phyloP scores from a whole-genome alignment of 805 yeast species.

The Ogataea nitratoaversa region DNA sequence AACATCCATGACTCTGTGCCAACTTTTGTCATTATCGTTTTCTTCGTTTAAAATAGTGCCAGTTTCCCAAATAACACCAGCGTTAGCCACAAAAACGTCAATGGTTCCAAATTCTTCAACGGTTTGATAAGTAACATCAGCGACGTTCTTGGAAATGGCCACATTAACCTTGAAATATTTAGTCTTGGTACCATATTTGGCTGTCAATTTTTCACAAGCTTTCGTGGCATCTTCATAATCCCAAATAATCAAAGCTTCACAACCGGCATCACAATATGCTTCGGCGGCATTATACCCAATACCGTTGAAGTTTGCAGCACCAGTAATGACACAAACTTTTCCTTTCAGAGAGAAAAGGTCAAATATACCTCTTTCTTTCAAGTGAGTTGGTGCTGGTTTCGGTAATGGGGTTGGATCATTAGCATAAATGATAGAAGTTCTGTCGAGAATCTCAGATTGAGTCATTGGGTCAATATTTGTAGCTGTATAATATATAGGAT shows the following conservation, averaged over 20 bases:
- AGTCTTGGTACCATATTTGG: conserved; percentile 25
- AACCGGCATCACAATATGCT: conserved; percentile 85
- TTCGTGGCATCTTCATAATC: conserved; percentile 26
- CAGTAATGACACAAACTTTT: conserved; percentile 80
- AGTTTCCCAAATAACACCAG: conserved; percentile 35
- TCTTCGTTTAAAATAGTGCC: conserved; percentile 31
- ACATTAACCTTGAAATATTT: conserved; percentile 33
- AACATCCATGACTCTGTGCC: conserved; percentile 44
- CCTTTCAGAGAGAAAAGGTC: conserved; percentile 78
- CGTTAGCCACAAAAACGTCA: conserved; percentile 40
- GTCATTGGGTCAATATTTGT: no score
- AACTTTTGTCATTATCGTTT: conserved; percentile 31
- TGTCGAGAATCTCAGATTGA: conserved; percentile 15
- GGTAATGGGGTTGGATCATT: conserved; percentile 25
- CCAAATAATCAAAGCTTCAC: conserved; percentile 57
- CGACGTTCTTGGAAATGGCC: conserved; percentile 33
- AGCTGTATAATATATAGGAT: no score
- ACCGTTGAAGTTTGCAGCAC: conserved; percentile 63
- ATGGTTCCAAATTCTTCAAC: conserved; percentile 38
- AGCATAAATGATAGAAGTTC: conserved; percentile 22
- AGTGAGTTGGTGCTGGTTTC: conserved; percentile 23
- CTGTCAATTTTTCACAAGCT: conserved; percentile 14
- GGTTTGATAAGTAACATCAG: conserved; percentile 27
- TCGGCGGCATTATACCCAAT: conserved; percentile 80
- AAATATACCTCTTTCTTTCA: conserved; percentile 16